Conservation (phyloP, 352 stramenopile species). For the Phytophthora citricola region DNA sequence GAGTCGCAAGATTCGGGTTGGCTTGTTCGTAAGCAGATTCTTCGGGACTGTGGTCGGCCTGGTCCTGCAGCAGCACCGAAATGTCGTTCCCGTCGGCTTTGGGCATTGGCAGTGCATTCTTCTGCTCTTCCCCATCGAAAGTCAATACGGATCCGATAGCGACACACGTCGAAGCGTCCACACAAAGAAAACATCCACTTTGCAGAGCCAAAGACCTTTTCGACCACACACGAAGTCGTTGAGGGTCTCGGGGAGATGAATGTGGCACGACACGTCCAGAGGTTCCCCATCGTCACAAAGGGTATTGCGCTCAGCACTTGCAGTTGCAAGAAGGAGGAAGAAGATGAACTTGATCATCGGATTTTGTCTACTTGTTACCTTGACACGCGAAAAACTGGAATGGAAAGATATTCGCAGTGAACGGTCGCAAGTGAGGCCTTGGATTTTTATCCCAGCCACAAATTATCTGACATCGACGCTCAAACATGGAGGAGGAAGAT, state of each 20-base stretch:
- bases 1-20: slow-evolving; percentile 21
- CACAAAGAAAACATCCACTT: slow-evolving; percentile 58
- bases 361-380: not conserved
- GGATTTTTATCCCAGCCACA: not conserved
- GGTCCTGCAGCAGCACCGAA: slow-evolving; percentile 30
- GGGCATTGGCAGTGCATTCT: slow-evolving; percentile 8
- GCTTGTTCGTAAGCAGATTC: slow-evolving; percentile 20
- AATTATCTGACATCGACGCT: not conserved
- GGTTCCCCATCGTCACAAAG: slow-evolving; percentile 48
- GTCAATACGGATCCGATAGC: not conserved
- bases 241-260: not conserved
- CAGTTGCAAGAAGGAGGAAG: slow-evolving; percentile 12
- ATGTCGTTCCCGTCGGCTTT: slow-evolving; percentile 40
- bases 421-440: slow-evolving; percentile 23
- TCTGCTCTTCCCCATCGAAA: not conserved
- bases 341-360: slow-evolving; percentile 4
- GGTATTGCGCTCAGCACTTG: slow-evolving; percentile 23
- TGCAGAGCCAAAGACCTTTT: slow-evolving; percentile 48
- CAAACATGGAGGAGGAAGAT: not conserved
- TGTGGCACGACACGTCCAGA: slow-evolving; percentile 22
- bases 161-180: slow-evolving; percentile 42
- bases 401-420: slow-evolving; percentile 14
- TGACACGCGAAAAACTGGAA: slow-evolving; percentile 30
- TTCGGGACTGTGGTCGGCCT: slow-evolving; percentile 19
- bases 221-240: slow-evolving; percentile 22